phyloP scores from a whole-genome alignment of 495 filamentous ascomycete species.

The Talaromyces adpressus region DNA sequence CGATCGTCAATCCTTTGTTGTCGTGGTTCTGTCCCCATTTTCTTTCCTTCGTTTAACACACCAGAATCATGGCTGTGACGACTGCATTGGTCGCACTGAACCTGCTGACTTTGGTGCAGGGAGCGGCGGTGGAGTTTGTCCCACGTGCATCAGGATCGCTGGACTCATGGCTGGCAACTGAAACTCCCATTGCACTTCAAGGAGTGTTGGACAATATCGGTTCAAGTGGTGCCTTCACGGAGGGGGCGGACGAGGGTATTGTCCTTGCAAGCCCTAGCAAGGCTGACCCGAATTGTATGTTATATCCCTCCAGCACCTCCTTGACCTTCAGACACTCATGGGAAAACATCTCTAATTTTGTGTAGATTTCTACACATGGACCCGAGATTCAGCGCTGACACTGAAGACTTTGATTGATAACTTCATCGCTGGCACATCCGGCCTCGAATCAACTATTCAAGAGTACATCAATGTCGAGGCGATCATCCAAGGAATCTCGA shows the following conservation, averaged over 20 bases:
- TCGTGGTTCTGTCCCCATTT: not conserved
- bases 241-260: conserved; percentile 40
- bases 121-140: not conserved
- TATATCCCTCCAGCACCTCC: not conserved
- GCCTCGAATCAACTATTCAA: conserved; percentile 36
- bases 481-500: conserved; percentile 43
- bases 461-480: conserved; percentile 49
- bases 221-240: conserved; percentile 34
- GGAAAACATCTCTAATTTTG: not conserved
- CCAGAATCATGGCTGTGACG: not conserved
- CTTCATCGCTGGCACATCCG: conserved; percentile 33
- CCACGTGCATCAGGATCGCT: conserved; percentile 14
- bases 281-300: conserved; percentile 46
- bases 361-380: conserved; percentile 55
- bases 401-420: conserved; percentile 48
- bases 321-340: too few species aligned
- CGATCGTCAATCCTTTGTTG: not conserved
- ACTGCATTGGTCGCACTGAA: not conserved
- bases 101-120: not conserved
- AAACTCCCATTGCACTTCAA: conserved; percentile 46
- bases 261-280: conserved; percentile 52
- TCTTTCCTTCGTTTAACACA: not conserved
- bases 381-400: conserved; percentile 50
- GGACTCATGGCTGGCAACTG: conserved; percentile 47
- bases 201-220: conserved; percentile 55